phyloP scores from a whole-genome alignment of 768 basidiomycete species.

The Boletus sp. region DNA sequence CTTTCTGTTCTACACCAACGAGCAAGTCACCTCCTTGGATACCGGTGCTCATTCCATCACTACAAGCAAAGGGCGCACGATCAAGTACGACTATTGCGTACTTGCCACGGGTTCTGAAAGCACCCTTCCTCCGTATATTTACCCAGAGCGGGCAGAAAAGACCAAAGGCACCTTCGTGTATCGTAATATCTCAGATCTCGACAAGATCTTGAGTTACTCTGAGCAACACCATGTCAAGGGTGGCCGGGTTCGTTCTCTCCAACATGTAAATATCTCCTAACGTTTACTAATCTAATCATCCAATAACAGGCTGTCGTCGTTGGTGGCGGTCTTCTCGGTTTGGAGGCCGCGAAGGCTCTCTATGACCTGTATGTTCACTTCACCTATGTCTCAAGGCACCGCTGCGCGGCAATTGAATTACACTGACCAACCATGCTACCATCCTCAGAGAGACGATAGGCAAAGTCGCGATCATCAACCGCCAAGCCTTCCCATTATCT shows the following conservation, averaged over 20 bases:
- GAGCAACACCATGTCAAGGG: slow-evolving; percentile 42
- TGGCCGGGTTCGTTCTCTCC: slow-evolving; percentile 18
- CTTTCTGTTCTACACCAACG: slow-evolving; percentile 52
- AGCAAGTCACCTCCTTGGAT: slow-evolving; percentile 43
- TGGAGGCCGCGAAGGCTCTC: slow-evolving; percentile 74
- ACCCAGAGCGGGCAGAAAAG: slow-evolving; percentile 36
- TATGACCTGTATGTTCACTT: slow-evolving; percentile 46
- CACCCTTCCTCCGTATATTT: slow-evolving; percentile 56
- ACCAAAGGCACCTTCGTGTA: slow-evolving; percentile 68
- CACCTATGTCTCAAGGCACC: no score
- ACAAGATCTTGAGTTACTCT: slow-evolving; percentile 60
- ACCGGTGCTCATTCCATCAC: slow-evolving; percentile 41
- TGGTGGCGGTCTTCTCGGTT: slow-evolving; percentile 69
- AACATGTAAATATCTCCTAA: no score
- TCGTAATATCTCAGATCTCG: slow-evolving; percentile 67
- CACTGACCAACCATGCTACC: neutral
- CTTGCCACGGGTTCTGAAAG: slow-evolving; percentile 71
- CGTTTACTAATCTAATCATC: no score
- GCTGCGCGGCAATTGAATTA: no score
- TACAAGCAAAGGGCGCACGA: slow-evolving; percentile 43
- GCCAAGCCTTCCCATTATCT: slow-evolving; percentile 52
- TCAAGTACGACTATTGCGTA: slow-evolving; percentile 61
- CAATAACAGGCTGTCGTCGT: slow-evolving; percentile 38
- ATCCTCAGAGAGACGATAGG: slow-evolving; percentile 33
- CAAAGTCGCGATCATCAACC: slow-evolving; percentile 52